phyloP scores from a whole-genome alignment of 352 stramenopile species.

The Globisporangium alternatum region DNA sequence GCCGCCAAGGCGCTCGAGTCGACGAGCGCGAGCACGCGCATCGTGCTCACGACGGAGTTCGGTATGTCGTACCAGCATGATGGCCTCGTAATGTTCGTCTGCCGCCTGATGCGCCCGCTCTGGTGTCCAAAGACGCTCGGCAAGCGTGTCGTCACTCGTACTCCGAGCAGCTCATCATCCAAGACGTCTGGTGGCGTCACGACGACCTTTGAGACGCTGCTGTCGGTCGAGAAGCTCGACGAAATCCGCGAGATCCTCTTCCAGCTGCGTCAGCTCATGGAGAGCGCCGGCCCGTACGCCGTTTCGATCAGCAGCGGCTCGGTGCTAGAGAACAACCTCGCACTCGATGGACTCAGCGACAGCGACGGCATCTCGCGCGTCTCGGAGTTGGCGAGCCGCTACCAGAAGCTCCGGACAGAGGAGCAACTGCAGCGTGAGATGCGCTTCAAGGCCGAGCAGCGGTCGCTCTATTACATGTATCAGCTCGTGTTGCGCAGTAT shows the following conservation, averaged over 20 bases:
- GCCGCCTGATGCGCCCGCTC: conserved; percentile 70
- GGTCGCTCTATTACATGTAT: conserved; percentile 78
- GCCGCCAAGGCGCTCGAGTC: conserved; percentile 25
- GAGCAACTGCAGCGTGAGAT: conserved; percentile 73
- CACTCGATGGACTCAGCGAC: conserved; percentile 37
- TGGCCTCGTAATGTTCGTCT: conserved; percentile 76
- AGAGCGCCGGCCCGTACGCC: conserved; percentile 66
- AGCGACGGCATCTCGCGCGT: conserved; percentile 48
- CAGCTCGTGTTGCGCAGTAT: conserved; percentile 75
- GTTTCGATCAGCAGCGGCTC: conserved; percentile 71
- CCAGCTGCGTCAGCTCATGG: conserved; percentile 80
- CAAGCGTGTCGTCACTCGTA: conserved; percentile 31
- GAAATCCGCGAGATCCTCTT: conserved; percentile 81
- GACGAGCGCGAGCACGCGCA: conserved; percentile 47
- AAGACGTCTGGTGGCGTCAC: conserved; percentile 14
- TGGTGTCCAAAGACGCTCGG: conserved; percentile 68
- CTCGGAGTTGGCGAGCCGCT: conserved; percentile 59
- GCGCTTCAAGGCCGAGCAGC: conserved; percentile 80
- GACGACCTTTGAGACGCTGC: conserved; percentile 37
- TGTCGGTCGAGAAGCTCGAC: conserved; percentile 56
- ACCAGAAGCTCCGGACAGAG: conserved; percentile 70
- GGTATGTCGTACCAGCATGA: conserved; percentile 88
- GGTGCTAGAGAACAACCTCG: conserved; percentile 50
- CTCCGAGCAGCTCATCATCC: conserved; percentile 19
- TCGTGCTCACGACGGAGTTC: conserved; percentile 85